These are phyloP conservation scores for Epichloe scottii DNA, from an alignment of 2,329 filamentous ascomycete genomes.

Conservation along the genomic window DNA sequence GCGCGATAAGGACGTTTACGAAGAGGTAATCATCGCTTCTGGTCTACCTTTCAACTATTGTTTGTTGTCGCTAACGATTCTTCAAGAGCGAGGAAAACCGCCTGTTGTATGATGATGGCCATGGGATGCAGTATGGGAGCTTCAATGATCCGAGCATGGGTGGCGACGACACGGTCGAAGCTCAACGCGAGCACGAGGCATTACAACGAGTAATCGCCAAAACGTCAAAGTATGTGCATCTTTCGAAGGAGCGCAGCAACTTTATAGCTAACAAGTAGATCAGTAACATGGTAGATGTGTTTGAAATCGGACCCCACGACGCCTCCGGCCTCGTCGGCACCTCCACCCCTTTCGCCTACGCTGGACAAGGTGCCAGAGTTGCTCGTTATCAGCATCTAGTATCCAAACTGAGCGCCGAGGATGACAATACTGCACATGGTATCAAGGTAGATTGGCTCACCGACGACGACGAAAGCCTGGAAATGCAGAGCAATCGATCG, in stretches of 20 bases:
- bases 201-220: conserved; percentile 50
- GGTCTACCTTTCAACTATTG: neutral
- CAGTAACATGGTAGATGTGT: conserved; percentile 57
- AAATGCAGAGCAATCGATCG: conserved; percentile 27
- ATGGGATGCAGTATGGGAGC: conserved; percentile 48
- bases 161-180: conserved; percentile 47
- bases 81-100: conserved; percentile 44
- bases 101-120: conserved; percentile 48
- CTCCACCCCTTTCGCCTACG: conserved; percentile 31
- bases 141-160: conserved; percentile 44
- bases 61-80: conserved; percentile 1
- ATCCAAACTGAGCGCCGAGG: conserved; percentile 41
- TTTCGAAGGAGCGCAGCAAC: neutral
- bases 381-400: conserved; percentile 50
- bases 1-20: conserved; percentile 36
- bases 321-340: conserved; percentile 22
- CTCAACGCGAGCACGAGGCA: conserved; percentile 51
- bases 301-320: conserved; percentile 48
- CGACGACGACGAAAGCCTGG: conserved; percentile 34
- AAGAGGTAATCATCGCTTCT: conserved; percentile 34
- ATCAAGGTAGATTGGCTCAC: conserved; percentile 43
- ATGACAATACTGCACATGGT: conserved; percentile 24
- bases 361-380: conserved; percentile 42
- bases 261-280: conserved; percentile 1
- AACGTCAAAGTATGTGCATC: conserved; percentile 44